phyloP scores from a whole-genome alignment of 257 asterid genomes.

The Solanum rostratum region DNA sequence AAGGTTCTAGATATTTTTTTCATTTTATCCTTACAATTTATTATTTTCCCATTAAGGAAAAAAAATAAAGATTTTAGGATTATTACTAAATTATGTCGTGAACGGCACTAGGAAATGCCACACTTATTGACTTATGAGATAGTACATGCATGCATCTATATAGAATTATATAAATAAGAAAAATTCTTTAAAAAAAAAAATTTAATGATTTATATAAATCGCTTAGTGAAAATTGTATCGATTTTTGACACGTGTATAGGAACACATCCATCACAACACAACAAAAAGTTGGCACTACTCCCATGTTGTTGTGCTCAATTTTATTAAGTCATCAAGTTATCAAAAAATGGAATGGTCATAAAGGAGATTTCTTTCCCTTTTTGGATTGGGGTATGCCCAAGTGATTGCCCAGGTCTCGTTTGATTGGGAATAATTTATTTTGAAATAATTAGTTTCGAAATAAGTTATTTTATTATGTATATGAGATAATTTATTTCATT shows the following conservation, averaged over 20 bases:
- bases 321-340: not conserved
- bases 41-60: not conserved
- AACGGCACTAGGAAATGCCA: not conserved
- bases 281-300: not conserved
- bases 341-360: not conserved
- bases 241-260: not conserved
- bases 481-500: too few species aligned
- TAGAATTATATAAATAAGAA: not conserved
- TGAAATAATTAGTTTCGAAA: too few species aligned
- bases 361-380: conserved; percentile 10
- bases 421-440: too few species aligned
- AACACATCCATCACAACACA: not conserved
- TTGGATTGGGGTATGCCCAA: not conserved
- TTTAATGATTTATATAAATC: not conserved
- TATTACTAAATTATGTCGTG: not conserved
- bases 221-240: not conserved
- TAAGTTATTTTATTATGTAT: too few species aligned
- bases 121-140: not conserved
- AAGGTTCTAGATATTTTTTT: not conserved
- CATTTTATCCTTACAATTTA: not conserved
- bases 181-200: not conserved
- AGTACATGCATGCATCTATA: not conserved
- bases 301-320: not conserved
- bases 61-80: not conserved
- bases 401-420: not conserved